Evolutionary conservation across 2,329 filamentous ascomycete species (phyloP), one percentile per base, ranked within the genome.

Genomic region (Elsinoe perseae): DNA sequence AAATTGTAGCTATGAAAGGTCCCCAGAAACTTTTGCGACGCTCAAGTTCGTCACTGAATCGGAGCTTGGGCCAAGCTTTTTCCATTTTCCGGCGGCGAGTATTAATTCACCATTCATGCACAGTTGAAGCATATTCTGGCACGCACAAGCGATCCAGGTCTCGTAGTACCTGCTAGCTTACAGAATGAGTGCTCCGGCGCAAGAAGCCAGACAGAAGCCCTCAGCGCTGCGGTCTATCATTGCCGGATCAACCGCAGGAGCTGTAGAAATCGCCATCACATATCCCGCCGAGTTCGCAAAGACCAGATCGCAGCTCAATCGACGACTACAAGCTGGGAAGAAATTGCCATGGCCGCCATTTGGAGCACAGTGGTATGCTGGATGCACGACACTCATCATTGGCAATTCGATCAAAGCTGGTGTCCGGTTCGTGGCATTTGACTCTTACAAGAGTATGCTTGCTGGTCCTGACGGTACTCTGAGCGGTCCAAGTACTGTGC

Each of bases 211-310:
- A 46, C 62, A 66, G 56, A 67, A 84, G 73, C 88, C 91, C 46
- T 95, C 87, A 67, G 82, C 87, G 50, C 73, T 95, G 69, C 87
- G 93, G 64, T 95, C 90, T 58, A 88, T 97, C 65, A 78, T 97
- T 64, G 93, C 93, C 56, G 93, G 93, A 61, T 89, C 89, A 57
- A 87, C 87, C n/a, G 93, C 92, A 56, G 93, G 93, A 66, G 93
- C 91, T 56, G 81, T 97, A 62, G 92, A 98, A 75, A 97, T 97
- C 70, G 83, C 90, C 60, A 95, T 95, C 65, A 95, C 91, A 61
- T 96, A 95, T 72, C 91, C 91, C 57, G 90, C 90, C 66, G 91
- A 96, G 73, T 95, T 97, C 75, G 92, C 92, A 66, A 97, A 97
- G 77, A 97, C 93, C 55, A 80, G 93, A 64, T 88, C 88, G 56